Base-by-base conservation (phyloP, 2,329 filamentous ascomycete genomes). In the Colletotrichum gloeosporioides region DNA sequence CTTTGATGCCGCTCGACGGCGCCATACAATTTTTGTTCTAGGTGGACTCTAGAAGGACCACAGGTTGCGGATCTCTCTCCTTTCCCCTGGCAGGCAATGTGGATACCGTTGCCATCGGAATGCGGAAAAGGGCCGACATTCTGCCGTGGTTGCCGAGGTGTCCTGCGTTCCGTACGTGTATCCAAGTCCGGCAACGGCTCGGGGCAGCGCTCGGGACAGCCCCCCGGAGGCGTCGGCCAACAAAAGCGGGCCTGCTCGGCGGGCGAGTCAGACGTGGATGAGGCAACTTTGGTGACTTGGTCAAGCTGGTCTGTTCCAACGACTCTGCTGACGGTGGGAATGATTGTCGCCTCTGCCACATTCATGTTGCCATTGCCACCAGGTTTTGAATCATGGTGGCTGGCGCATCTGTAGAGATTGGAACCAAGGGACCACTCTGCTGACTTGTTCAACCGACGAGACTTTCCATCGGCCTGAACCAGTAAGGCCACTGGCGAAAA, bases 41-140 rank as follows among this genome's bases (percentile, higher is more conserved):
- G 69, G 44, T 31, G 53, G 69, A 44, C 73, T 75, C 63, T 69
- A 53, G 63, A 76, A 74, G 44, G 29, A 64, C 64, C 64, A 69
- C 57, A 65, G 18, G 16, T 66, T 55, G 69, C 27, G 69, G 63
- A 62, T 32, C 44, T 53, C 44, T 57, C 25, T n/a, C 61, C 44
- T 18, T 57, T 34, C 57, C 65, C 49, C 64, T 69, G 64, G 12
- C 29, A 29, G 49, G 12, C 27, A 32, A 29, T 65, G 15, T 69
- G 49, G 64, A 25, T n/a, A 64, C 44, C 13, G 25, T 59, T 34
- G 64, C 65, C 34, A 61, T 44, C 34, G 70, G 39, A 64, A 53
- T 44, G 63, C 34, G 64, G 57, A 73, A 76, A 64, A 76, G 73
- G 73, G 64, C 73, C 73, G 73, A 73, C 44, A 73, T 32, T 69